Evolutionary conservation across 805 yeast genomes (phyloP).

Genomic region (Metschnikowia anglica): DNA sequence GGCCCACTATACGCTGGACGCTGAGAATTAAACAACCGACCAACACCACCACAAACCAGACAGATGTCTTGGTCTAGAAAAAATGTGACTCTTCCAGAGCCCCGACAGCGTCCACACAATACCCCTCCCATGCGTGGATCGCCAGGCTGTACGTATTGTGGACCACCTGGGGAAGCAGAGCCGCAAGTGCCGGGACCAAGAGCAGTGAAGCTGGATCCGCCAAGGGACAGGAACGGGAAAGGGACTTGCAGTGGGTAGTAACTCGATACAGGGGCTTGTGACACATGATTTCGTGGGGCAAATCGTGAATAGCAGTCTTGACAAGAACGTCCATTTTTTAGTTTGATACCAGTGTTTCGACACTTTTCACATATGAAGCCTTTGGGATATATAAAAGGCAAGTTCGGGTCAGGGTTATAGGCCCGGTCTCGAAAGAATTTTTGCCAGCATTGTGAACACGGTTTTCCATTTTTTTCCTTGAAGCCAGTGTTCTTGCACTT

Average conservation of each 20-base stretch:
- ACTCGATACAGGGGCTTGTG: slow-evolving; percentile 4
- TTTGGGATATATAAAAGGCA: slow-evolving; percentile 68
- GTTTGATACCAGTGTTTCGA: slow-evolving; percentile 65
- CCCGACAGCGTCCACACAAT: slow-evolving; percentile 71
- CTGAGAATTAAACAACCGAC: slow-evolving; percentile 41
- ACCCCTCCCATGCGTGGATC: slow-evolving; percentile 75
- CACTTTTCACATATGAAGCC: slow-evolving; percentile 66
- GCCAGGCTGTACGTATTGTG: slow-evolving; percentile 63
- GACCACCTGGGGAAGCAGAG: slow-evolving; percentile 14
- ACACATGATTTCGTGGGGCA: slow-evolving; percentile 42
- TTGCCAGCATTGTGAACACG: slow-evolving; percentile 34
- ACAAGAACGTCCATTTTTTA: slow-evolving; percentile 65
- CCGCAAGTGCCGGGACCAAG: slow-evolving; percentile 5
- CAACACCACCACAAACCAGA: slow-evolving; percentile 64
- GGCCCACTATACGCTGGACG: slow-evolving; percentile 5
- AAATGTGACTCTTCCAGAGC: slow-evolving; percentile 55
- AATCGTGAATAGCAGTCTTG: slow-evolving; percentile 67
- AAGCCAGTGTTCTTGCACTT: slow-evolving; percentile 39
- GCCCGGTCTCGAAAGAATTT: slow-evolving; percentile 28
- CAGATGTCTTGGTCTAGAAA: slow-evolving; percentile 64
- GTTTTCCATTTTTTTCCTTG: slow-evolving; percentile 25
- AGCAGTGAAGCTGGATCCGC: slow-evolving; percentile 7
- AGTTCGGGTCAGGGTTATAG: slow-evolving; percentile 46
- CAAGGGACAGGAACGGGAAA: background rate
- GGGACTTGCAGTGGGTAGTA: background rate